Evolutionary conservation across 1,284 basidiomycete genomes (phyloP).

Genomic region (Malassezia pachydermatis): DNA sequence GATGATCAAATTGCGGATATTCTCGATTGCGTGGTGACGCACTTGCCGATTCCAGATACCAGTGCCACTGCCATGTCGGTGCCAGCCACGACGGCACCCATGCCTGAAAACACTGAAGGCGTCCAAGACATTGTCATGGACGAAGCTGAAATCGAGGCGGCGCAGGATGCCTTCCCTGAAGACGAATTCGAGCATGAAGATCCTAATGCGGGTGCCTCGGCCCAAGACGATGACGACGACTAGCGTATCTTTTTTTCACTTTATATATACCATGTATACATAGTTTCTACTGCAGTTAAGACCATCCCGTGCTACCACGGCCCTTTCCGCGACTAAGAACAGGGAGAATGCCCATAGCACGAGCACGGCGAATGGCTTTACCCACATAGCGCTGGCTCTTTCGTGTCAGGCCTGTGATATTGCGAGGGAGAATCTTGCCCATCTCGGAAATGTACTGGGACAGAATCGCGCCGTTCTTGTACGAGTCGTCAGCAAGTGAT

Average conservation of each 20-base stretch:
- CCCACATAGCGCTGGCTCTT: conserved; percentile 69
- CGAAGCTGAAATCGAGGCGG: conserved; percentile 3
- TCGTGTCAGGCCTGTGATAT: conserved; percentile 65
- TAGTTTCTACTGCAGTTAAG: conserved; percentile 4
- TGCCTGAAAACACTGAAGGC: not conserved
- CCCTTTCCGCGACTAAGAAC: conserved; percentile 31
- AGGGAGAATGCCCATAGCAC: conserved; percentile 82
- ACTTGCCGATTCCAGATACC: conserved; percentile 6
- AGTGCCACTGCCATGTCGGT: not conserved
- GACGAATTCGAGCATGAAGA: conserved; percentile 19
- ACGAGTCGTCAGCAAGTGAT: conserved; percentile 50
- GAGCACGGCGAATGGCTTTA: conserved; percentile 80
- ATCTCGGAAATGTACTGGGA: conserved; percentile 65
- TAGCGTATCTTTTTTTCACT: not conserved
- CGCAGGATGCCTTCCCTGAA: conserved; percentile 18
- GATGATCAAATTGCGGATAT: conserved; percentile 18
- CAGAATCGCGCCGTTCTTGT: conserved; percentile 61
- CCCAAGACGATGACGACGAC: conserved; percentile 9
- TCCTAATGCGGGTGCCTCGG: not conserved
- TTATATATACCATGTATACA: conserved; percentile 1
- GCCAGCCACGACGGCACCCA: not conserved
- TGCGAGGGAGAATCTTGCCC: conserved; percentile 69
- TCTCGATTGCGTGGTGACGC: conserved; percentile 4
- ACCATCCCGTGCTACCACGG: conserved; percentile 9
- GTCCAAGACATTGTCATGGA: not conserved